phyloP scores from a whole-genome alignment of 441 rosid genomes.

The Pelargonium cotyledonis region DNA sequence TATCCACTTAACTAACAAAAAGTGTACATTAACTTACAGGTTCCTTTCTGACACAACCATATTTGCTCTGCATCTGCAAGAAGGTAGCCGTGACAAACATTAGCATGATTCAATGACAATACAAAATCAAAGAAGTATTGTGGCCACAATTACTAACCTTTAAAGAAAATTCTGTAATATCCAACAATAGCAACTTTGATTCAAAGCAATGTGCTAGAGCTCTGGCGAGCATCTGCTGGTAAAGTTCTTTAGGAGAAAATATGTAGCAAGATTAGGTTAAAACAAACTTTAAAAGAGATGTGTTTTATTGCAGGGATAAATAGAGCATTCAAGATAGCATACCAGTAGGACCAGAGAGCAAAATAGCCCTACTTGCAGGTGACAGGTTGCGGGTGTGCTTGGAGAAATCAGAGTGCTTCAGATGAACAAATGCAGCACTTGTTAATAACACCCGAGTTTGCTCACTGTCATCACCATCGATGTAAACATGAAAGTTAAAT shows the following conservation, averaged over 20 bases:
- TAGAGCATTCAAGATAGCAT: constrained; percentile 18
- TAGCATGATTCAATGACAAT: constrained; percentile 13
- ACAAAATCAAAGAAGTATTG: constrained; percentile 10
- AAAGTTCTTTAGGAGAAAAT: constrained; percentile 51
- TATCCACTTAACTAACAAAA: background rate
- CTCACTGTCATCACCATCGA: constrained; percentile 43
- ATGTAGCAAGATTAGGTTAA: constrained; percentile 11
- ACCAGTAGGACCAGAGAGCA: constrained; percentile 93
- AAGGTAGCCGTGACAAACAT: constrained; percentile 20
- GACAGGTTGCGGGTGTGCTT: constrained; percentile 88
- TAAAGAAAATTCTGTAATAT: constrained; percentile 58
- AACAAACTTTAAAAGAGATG: background rate
- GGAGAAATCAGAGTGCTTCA: constrained; percentile 73
- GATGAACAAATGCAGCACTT: constrained; percentile 80
- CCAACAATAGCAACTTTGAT: constrained; percentile 74
- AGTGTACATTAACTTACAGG: constrained; percentile 33
- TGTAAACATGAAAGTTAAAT: background rate
- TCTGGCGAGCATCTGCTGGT: constrained; percentile 92
- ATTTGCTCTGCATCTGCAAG: constrained; percentile 80
- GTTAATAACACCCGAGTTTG: constrained; percentile 62
- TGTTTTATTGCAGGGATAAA: constrained; percentile 4
- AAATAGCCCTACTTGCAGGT: constrained; percentile 81
- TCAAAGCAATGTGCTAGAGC: constrained; percentile 69
- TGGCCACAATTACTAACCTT: constrained; percentile 42
- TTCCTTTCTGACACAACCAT: constrained; percentile 61